Base-by-base conservation (phyloP, 129 eudicot species). In the Logfia minima region DNA sequence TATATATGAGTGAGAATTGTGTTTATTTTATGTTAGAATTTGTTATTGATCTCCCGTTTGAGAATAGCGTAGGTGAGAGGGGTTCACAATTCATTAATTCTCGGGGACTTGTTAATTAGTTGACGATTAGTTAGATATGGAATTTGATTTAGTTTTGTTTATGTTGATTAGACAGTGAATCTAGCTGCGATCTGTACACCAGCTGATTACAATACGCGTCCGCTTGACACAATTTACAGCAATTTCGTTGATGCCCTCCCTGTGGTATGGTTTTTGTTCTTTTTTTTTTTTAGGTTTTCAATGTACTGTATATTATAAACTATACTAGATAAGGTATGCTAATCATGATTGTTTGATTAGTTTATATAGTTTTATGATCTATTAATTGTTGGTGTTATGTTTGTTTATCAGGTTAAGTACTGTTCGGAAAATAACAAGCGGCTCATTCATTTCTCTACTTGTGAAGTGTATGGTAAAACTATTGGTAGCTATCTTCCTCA, bases 121-220 rank as follows among this genome's bases (percentile, higher is more conserved):
- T 48, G 59, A 55, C 51, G 55, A 34, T 35, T 72, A 52, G 35
- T 35, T 9, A 13, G 7, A 48, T 73, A 35, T 70, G 34, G 61
- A 6, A 39, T 14, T 26, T 66, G 18, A 52, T 63, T 79, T n/a
- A 79, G 60, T 71, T 68, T 58, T 28, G 31, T 19, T 5, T 52
- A 70, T 75, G 41, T 80, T 75, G 70, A 58, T 74, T 75, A 93
- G 98, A 89, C 88, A 6, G 85, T 94, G 37, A 94, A 94, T 81
- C 91, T 94, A 32, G 98, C 97, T 31, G 98, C 98, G 77, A 94
- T 94, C 85, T 94, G 98, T 80, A 94, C 98, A 64, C 98, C 98
- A 22, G 97, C 98, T 22, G 97, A 94, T 80, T 91, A 94, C 88
- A 94, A 91, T 68, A 94, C 96, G 6, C 96, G 97, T 67, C 98